These are phyloP conservation scores for Hysterium pulicare DNA, from an alignment of 2,329 filamentous ascomycete genomes.

Conservation along the genomic window DNA sequence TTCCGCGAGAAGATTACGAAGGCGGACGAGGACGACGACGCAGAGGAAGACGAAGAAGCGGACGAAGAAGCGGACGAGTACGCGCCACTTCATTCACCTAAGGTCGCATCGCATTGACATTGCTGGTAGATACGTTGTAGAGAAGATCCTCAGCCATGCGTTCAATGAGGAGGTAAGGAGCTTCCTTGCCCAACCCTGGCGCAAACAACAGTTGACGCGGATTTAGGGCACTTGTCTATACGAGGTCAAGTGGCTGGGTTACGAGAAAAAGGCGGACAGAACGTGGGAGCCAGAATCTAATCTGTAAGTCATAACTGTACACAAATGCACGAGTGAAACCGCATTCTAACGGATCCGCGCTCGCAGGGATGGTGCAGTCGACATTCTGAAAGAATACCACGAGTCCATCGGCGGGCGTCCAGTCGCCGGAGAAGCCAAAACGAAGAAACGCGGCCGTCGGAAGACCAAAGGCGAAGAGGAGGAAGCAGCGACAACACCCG, in stretches of 20 bases:
- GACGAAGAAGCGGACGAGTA: slow-evolving; percentile 30
- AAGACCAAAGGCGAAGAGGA: slow-evolving; percentile 23
- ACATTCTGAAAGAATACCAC: slow-evolving; percentile 65
- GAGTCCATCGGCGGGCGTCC: slow-evolving; percentile 60
- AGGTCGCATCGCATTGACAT: slow-evolving; percentile 18
- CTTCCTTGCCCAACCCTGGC: not conserved
- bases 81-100: slow-evolving; percentile 5
- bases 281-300: slow-evolving; percentile 81
- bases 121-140: slow-evolving; percentile 63
- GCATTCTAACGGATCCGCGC: slow-evolving; percentile 5
- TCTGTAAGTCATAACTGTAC: slow-evolving; percentile 46
- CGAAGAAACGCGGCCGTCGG: slow-evolving; percentile 48
- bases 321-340: not conserved
- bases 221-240: slow-evolving; percentile 55
- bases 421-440: slow-evolving; percentile 49
- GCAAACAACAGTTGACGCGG: slow-evolving; percentile 3
- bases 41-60: slow-evolving; percentile 17
- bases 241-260: slow-evolving; percentile 79
- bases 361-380: slow-evolving; percentile 36
- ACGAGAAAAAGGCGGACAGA: slow-evolving; percentile 63
- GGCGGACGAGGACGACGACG: slow-evolving; percentile 11
- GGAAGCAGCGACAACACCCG: slow-evolving; percentile 22
- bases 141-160: slow-evolving; percentile 67
- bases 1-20: slow-evolving; percentile 17
- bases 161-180: slow-evolving; percentile 53